Evolutionary conservation across 2,329 filamentous ascomycete genomes (phyloP).

Genomic region (Teratosphaeria destructans): DNA sequence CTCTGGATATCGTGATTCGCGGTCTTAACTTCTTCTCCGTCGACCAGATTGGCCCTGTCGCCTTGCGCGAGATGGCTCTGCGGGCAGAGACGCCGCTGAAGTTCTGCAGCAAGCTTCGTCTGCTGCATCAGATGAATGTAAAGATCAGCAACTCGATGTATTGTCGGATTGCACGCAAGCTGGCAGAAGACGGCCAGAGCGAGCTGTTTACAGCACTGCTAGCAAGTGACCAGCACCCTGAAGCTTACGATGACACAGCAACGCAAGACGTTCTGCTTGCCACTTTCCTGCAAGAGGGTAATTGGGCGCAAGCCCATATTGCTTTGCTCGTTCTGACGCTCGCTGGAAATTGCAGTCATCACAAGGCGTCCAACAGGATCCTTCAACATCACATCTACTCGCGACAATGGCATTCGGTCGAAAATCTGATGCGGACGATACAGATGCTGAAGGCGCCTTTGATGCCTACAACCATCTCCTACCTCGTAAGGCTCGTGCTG

Average conservation of each 20-base stretch:
- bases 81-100: constrained; percentile 48
- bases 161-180: constrained; percentile 51
- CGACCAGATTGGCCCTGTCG: constrained; percentile 60
- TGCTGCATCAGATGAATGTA: constrained; percentile 54
- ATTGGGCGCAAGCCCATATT: constrained; percentile 44
- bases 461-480: constrained; percentile 33
- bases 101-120: constrained; percentile 49
- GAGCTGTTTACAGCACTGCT: constrained; percentile 43
- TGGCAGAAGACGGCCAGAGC: constrained; percentile 49
- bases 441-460: constrained; percentile 33
- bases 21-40: constrained; percentile 62
- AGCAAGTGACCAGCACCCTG: constrained; percentile 54
- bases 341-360: constrained; percentile 18
- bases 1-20: constrained; percentile 60
- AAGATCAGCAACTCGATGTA: constrained; percentile 54
- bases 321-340: constrained; percentile 46
- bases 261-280: constrained; percentile 46
- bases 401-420: constrained; percentile 18
- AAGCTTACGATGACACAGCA: constrained; percentile 46
- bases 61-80: constrained; percentile 65
- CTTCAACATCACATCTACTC: constrained; percentile 31
- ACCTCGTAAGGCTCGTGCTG: constrained; percentile 32
- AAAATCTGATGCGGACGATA: constrained; percentile 41
- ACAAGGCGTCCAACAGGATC: constrained; percentile 37
- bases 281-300: constrained; percentile 40